Evolutionary conservation across 1,284 basidiomycete species (phyloP).

Genomic region (Ceratorhiza oryzae-sativae): DNA sequence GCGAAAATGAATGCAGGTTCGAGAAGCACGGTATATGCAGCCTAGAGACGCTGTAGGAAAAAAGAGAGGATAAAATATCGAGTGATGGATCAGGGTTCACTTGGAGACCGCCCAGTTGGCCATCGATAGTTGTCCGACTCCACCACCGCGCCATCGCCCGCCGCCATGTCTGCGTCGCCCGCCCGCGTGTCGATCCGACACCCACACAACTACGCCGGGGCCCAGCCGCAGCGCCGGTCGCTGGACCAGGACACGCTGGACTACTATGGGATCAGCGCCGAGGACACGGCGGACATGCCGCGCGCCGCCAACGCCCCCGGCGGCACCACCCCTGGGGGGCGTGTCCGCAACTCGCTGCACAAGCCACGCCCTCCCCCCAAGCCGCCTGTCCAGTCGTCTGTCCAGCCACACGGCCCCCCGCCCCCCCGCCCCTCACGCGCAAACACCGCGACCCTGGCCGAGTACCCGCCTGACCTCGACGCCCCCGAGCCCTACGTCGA

Average conservation of each 20-base stretch:
- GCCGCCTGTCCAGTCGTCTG: neutral
- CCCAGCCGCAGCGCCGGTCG: conserved; percentile 1
- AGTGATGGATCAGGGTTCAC: conserved; percentile 5
- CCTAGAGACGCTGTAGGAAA: neutral
- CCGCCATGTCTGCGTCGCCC: conserved; percentile 23
- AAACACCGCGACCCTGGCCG: conserved; percentile 78
- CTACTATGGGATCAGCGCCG: conserved; percentile 23
- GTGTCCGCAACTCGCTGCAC: conserved; percentile 11
- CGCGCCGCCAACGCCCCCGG: neutral
- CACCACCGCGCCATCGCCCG: neutral
- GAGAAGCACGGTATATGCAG: neutral
- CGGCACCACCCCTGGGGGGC: neutral
- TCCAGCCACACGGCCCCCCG: conserved; percentile 48
- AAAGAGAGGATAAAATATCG: neutral
- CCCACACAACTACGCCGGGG: conserved; percentile 29
- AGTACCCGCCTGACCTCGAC: conserved; percentile 48
- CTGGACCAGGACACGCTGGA: conserved; percentile 35
- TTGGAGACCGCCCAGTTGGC: conserved; percentile 2
- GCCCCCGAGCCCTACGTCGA: conserved; percentile 34
- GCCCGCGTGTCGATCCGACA: conserved; percentile 34
- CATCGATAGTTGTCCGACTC: neutral
- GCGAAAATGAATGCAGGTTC: neutral
- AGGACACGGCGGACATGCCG: conserved; percentile 3
- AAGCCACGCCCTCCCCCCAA: conserved; percentile 27
- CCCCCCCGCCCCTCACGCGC: conserved; percentile 81